Percentiles rank a stretch among this genome's conserved stretches.
Conservation (phyloP, 2,329 filamentous ascomycete genomes). For the Epichloe uncinata region DNA sequence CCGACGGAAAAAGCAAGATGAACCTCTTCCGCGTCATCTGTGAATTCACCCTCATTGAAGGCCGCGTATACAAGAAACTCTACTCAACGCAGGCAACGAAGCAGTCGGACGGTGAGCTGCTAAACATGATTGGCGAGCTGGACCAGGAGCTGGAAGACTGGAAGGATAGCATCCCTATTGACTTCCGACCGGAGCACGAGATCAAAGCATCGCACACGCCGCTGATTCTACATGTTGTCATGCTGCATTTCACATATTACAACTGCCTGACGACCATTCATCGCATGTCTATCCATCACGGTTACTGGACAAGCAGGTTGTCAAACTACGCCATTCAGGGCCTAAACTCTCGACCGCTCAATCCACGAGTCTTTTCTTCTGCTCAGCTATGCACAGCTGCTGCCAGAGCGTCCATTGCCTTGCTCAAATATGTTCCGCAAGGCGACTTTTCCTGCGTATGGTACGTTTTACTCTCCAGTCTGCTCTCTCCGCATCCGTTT, state of each 20-base stretch:
- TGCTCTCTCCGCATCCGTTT: neutral
- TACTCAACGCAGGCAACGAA: slow-evolving; percentile 90
- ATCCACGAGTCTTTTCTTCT: slow-evolving; percentile 88
- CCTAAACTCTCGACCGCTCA: slow-evolving; percentile 77
- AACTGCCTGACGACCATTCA: slow-evolving; percentile 97
- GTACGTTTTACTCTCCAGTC: slow-evolving; percentile 37
- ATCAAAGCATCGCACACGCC: slow-evolving; percentile 89
- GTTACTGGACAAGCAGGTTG: slow-evolving; percentile 91
- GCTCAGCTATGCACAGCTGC: slow-evolving; percentile 87
- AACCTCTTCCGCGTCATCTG: slow-evolving; percentile 92
- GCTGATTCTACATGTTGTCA: slow-evolving; percentile 85
- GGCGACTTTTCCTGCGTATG: slow-evolving; percentile 92
- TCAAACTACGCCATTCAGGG: slow-evolving; percentile 94
- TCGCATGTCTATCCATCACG: slow-evolving; percentile 95
- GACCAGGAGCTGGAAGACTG: slow-evolving; percentile 83
- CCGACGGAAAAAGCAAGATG: slow-evolving; percentile 81
- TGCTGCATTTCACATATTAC: slow-evolving; percentile 94
- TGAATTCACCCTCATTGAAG: slow-evolving; percentile 82
- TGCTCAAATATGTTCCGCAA: slow-evolving; percentile 92
- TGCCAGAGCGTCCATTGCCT: slow-evolving; percentile 79
- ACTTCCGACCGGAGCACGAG: slow-evolving; percentile 94
- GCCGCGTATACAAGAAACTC: slow-evolving; percentile 81
- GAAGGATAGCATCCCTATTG: slow-evolving; percentile 91
- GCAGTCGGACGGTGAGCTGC: slow-evolving; percentile 79
- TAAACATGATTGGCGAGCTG: slow-evolving; percentile 91